phyloP scores from a whole-genome alignment of 257 asterid genomes.

The Solanum pimpinellifolium region DNA sequence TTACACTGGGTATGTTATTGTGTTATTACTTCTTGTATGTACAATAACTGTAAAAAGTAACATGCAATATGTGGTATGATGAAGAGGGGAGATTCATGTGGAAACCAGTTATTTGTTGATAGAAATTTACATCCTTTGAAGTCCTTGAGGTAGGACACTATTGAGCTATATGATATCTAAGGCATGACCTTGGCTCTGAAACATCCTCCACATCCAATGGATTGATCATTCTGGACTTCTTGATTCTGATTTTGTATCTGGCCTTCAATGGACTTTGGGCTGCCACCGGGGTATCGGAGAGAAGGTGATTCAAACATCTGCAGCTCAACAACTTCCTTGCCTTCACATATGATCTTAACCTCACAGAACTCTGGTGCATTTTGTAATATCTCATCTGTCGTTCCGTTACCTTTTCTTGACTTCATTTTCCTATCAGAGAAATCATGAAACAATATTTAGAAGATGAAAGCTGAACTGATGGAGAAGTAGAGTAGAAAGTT shows the following conservation, averaged over 20 bases:
- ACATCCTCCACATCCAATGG: conserved; percentile 26
- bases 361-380: background rate
- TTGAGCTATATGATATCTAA: background rate
- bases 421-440: conserved; percentile 30
- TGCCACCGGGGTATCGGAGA: background rate
- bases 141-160: background rate
- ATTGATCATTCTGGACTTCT: background rate
- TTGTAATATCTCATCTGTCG: background rate
- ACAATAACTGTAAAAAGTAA: background rate
- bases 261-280: conserved; percentile 4
- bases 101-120: background rate
- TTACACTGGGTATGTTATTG: background rate
- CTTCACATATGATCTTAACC: background rate
- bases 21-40: background rate
- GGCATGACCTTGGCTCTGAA: conserved; percentile 9
- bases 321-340: background rate
- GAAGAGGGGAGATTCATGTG: background rate
- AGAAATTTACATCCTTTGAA: background rate
- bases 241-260: background rate
- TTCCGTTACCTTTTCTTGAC: conserved; percentile 29
- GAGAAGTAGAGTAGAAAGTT: background rate
- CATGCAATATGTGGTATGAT: background rate
- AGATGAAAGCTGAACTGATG: background rate
- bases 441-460: background rate
- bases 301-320: background rate